Conservation (phyloP, 2,329 filamentous ascomycete species). For the Scytalidium sp. region DNA sequence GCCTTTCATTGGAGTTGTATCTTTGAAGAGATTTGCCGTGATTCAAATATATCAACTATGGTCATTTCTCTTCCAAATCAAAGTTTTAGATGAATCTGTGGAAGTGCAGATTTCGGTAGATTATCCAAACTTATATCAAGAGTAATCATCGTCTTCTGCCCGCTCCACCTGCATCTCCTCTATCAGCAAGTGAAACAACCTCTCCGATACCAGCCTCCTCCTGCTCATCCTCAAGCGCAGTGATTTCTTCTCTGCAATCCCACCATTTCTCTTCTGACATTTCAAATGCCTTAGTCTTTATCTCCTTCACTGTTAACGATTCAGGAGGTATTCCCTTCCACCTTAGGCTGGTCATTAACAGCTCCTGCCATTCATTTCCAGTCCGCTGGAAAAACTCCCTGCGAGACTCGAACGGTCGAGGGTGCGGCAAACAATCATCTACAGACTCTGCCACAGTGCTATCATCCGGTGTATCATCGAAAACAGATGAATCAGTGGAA, state of each 20-base stretch:
- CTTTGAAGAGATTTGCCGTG: too few species aligned
- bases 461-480: slow-evolving; percentile 47
- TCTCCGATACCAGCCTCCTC: slow-evolving; percentile 84
- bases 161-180: slow-evolving; percentile 42
- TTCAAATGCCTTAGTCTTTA: slow-evolving; percentile 87
- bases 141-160: slow-evolving; percentile 23
- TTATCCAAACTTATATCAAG: neutral
- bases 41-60: too few species aligned
- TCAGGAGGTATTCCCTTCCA: slow-evolving; percentile 66
- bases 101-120: neutral
- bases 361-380: slow-evolving; percentile 85
- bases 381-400: slow-evolving; percentile 91
- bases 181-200: slow-evolving; percentile 82
- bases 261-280: slow-evolving; percentile 97
- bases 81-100: neutral
- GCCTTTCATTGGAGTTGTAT: too few species aligned
- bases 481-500: slow-evolving; percentile 43
- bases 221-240: slow-evolving; percentile 89
- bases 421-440: slow-evolving; percentile 30
- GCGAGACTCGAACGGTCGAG: slow-evolving; percentile 70
- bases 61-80: too few species aligned
- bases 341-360: slow-evolving; percentile 72
- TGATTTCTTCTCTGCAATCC: slow-evolving; percentile 94
- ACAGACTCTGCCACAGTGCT: slow-evolving; percentile 10
- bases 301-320: slow-evolving; percentile 78